These are phyloP conservation scores for Globisporangium uncinulatum DNA, from an alignment of 352 stramenopile species.

Conservation along the genomic window DNA sequence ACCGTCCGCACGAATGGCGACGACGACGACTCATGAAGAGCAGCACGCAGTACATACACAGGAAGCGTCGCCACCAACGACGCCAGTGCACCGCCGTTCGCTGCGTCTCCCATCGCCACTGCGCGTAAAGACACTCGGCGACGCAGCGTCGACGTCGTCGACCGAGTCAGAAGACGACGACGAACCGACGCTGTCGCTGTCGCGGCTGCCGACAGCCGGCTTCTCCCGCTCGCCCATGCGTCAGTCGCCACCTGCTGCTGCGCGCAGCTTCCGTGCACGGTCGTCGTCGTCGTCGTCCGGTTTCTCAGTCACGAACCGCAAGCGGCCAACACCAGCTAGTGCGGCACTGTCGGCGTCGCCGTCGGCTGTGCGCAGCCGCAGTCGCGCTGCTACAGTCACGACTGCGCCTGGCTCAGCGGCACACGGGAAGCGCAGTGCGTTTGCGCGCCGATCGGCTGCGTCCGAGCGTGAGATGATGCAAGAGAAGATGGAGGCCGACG, in stretches of 20 bases:
- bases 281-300: conserved; percentile 17
- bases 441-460: conserved; percentile 18
- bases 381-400: conserved; percentile 7
- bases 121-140: conserved; percentile 9
- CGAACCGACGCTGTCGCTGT: conserved; percentile 1
- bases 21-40: neutral
- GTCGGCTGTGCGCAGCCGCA: neutral
- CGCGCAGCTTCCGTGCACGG: conserved; percentile 12
- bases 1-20: too few relatives aligned
- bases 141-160: conserved; percentile 19
- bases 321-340: neutral
- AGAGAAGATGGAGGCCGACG: conserved; percentile 50
- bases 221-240: neutral
- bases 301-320: conserved; percentile 11
- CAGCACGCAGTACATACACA: neutral
- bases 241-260: neutral
- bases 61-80: too few relatives aligned
- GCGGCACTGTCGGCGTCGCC: neutral
- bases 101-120: conserved; percentile 5
- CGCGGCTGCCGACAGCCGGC: too few relatives aligned
- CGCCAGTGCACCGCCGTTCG: conserved; percentile 4
- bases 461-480: conserved; percentile 44
- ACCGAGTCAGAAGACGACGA: conserved; percentile 57
- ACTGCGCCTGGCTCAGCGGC: conserved; percentile 4
- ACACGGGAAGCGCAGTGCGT: conserved; percentile 20